These are phyloP conservation scores for Aspergillus ostianus DNA, from an alignment of 495 filamentous ascomycete genomes.

Conservation along the genomic window DNA sequence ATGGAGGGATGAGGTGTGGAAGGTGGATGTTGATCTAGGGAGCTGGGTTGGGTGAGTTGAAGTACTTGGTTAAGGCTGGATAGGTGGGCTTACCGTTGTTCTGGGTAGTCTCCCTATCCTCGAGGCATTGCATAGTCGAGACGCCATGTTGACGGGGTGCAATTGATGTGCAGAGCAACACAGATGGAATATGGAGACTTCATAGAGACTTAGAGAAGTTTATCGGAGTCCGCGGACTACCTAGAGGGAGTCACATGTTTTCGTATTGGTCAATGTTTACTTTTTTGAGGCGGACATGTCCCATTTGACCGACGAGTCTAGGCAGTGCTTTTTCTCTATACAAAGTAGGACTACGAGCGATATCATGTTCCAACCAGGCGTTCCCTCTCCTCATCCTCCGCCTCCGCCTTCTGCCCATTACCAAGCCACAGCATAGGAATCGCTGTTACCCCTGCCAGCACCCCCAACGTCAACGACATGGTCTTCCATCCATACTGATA, in stretches of 20 bases:
- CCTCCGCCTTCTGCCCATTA: slow-evolving; percentile 5
- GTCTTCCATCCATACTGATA: slow-evolving; percentile 60
- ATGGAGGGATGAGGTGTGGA: neutral
- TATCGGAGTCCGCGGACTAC: neutral
- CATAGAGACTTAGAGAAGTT: neutral
- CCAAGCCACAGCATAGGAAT: slow-evolving; percentile 29
- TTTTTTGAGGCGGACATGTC: too few species aligned
- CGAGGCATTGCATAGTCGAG: neutral
- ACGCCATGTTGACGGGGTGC: neutral
- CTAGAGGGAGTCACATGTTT: neutral
- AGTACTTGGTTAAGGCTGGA: neutral
- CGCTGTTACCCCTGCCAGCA: slow-evolving; percentile 26
- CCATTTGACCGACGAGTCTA: too few species aligned
- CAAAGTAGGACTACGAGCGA: neutral
- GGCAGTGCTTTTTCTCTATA: too few species aligned
- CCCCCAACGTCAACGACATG: slow-evolving; percentile 37
- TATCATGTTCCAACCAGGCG: slow-evolving; percentile 7
- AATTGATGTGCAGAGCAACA: neutral
- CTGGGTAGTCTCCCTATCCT: neutral
- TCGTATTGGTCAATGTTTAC: neutral
- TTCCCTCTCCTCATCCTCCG: slow-evolving; percentile 16
- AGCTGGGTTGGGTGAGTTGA: neutral
- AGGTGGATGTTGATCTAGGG: neutral
- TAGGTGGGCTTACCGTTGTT: neutral
- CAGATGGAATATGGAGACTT: too few species aligned